Conservation (phyloP, 352 stramenopile species). For the Pythium sp. region DNA sequence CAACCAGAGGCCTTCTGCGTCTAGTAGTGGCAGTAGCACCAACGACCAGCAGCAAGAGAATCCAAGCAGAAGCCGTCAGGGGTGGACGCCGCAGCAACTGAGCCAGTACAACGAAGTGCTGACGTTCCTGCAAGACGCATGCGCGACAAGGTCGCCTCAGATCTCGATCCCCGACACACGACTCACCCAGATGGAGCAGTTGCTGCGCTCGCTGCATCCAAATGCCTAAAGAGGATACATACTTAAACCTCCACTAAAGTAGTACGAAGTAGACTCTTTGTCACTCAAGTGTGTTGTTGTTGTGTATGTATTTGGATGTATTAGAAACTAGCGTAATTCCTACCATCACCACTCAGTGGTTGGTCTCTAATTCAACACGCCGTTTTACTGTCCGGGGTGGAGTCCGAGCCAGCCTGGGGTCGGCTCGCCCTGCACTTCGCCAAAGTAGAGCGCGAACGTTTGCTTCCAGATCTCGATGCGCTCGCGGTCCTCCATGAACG, state of each 20-base stretch:
- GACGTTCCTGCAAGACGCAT: constrained; percentile 34
- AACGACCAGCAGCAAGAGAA: neutral
- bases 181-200: constrained; percentile 43
- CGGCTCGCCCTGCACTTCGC: constrained; percentile 43
- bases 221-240: constrained; percentile 12
- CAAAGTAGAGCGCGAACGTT: constrained; percentile 57
- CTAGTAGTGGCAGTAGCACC: neutral
- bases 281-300: neutral
- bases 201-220: constrained; percentile 41
- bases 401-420: constrained; percentile 36
- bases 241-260: neutral
- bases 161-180: constrained; percentile 32
- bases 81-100: constrained; percentile 43
- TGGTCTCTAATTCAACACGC: neutral
- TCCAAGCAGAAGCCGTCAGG: neutral
- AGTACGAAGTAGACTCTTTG: neutral
- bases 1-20: neutral
- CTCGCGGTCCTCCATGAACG: constrained; percentile 52
- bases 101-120: constrained; percentile 41
- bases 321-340: neutral
- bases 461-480: constrained; percentile 33
- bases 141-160: constrained; percentile 21
- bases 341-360: neutral
- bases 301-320: neutral
- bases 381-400: constrained; percentile 30